phyloP scores from a whole-genome alignment of 129 eudicot genomes.

The Deinandra increscens region DNA sequence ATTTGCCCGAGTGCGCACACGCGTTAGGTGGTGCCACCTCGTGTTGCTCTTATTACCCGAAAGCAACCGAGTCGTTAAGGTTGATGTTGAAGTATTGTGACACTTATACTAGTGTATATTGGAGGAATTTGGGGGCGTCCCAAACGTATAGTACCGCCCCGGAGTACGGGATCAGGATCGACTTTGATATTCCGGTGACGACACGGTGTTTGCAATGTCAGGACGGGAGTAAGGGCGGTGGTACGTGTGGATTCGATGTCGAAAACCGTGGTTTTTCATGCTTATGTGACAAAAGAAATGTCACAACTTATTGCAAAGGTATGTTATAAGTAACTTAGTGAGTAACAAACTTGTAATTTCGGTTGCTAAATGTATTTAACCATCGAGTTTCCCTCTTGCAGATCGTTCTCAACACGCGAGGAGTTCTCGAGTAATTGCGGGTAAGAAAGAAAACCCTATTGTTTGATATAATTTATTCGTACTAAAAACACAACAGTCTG shows the following conservation, averaged over 20 bases:
- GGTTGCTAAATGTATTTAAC: not conserved
- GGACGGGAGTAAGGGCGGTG: conserved; percentile 72
- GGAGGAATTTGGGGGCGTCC: conserved; percentile 69
- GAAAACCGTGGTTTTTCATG: conserved; percentile 63
- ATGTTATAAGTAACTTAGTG: conserved; percentile 2
- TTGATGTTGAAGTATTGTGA: conserved; percentile 78
- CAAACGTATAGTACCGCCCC: conserved; percentile 57
- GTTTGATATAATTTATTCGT: no score
- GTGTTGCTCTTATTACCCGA: conserved; percentile 92
- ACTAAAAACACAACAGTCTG: no score
- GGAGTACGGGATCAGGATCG: conserved; percentile 83
- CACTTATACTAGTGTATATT: conserved; percentile 81
- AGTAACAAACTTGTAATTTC: not conserved
- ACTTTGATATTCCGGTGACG: conserved; percentile 86
- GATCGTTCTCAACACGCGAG: conserved; percentile 49
- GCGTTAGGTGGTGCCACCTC: conserved; percentile 46
- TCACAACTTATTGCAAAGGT: conserved; percentile 84
- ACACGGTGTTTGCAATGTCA: conserved; percentile 69
- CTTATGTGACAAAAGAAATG: conserved; percentile 71
- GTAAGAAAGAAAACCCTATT: no score
- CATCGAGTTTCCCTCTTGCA: conserved; percentile 12
- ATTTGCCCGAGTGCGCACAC: conserved; percentile 59
- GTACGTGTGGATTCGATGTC: conserved; percentile 77
- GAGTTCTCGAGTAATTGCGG: conserved; percentile 55
- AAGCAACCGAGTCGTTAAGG: conserved; percentile 82